Evolutionary conservation across 805 yeast species (phyloP).

Genomic region (Kurtzmaniella cleridarum): DNA sequence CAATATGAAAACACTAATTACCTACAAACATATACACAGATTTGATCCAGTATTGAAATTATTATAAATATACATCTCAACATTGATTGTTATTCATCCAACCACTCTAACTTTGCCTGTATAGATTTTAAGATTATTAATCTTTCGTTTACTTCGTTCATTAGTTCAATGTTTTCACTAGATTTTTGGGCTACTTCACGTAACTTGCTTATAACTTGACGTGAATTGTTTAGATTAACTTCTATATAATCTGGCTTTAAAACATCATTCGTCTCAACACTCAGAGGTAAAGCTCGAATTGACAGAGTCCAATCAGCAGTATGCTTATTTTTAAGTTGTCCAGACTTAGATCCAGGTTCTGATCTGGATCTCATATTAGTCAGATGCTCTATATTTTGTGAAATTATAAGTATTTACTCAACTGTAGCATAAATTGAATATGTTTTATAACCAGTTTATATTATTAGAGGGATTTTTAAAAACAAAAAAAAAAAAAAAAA

Average conservation of each 20-base stretch:
- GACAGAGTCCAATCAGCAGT: constrained; percentile 19
- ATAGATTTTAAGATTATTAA: constrained; percentile 15
- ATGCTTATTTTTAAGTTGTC: background rate
- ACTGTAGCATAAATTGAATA: no score
- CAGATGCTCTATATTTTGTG: no score
- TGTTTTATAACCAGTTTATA: no score
- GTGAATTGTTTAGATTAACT: constrained; percentile 32
- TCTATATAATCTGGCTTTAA: constrained; percentile 32
- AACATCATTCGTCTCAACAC: constrained; percentile 25
- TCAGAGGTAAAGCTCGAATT: constrained; percentile 30
- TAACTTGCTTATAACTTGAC: constrained; percentile 24
- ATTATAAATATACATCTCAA: no score
- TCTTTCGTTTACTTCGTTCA: constrained; percentile 11
- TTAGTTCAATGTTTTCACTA: constrained; percentile 5
- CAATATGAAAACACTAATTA: no score
- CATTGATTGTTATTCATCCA: constrained; percentile 3
- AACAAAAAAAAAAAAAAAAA: no score
- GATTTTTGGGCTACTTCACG: constrained; percentile 8
- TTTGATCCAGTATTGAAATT: no score
- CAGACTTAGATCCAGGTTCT: background rate
- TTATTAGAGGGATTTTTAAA: no score
- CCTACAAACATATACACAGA: no score
- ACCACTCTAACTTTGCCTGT: constrained; percentile 20
- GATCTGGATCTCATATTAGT: no score
- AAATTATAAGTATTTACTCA: no score